phyloP scores from a whole-genome alignment of 306 rosid genomes.

The Vicia villosa region DNA sequence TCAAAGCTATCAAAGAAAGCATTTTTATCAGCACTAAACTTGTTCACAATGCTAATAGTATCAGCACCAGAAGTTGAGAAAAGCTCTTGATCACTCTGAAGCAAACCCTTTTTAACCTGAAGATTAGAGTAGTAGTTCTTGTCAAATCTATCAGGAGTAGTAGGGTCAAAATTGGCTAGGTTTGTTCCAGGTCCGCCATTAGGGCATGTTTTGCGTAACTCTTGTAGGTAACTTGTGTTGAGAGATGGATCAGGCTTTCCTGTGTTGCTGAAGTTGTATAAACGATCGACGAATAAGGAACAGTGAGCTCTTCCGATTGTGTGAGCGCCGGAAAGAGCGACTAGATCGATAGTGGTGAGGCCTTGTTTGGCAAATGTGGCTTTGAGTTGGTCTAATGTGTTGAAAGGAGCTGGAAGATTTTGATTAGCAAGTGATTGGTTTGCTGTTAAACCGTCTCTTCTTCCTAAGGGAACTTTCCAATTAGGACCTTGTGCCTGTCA shows the following conservation, averaged over 20 bases:
- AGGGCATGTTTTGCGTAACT: conserved; percentile 31
- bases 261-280: conserved; percentile 39
- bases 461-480: conserved; percentile 53
- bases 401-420: conserved; percentile 48
- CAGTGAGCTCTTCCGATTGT: conserved; percentile 47
- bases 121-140: conserved; percentile 44
- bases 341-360: conserved; percentile 54
- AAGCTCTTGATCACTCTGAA: conserved; percentile 48
- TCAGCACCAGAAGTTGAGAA: conserved; percentile 45
- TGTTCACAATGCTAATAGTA: conserved; percentile 40
- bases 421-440: conserved; percentile 31
- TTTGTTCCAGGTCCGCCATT: conserved; percentile 6
- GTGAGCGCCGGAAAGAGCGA: conserved; percentile 55
- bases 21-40: background rate
- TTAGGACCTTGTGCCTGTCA: conserved; percentile 45
- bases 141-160: conserved; percentile 37
- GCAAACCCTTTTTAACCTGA: conserved; percentile 35
- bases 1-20: conserved; percentile 38
- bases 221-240: conserved; percentile 31
- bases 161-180: conserved; percentile 31
- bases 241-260: conserved; percentile 39
- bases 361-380: conserved; percentile 32
- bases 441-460: conserved; percentile 56
- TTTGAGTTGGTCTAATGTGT: conserved; percentile 29
- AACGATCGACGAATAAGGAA: background rate